Conservation (phyloP, 179 eudicot genomes). For the Drosera spatulata region DNA sequence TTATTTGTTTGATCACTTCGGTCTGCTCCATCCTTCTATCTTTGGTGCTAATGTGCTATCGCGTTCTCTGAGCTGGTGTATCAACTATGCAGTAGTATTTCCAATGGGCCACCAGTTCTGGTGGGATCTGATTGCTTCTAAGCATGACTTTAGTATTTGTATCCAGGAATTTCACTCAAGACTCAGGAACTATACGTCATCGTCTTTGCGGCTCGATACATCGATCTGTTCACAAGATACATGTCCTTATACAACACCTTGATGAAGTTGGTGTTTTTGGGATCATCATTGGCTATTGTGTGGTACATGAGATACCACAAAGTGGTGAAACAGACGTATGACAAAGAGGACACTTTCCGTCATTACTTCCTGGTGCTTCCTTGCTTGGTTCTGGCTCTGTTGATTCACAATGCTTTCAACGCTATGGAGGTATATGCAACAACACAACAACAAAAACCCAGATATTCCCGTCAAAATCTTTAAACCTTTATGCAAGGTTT, state of each 20-base stretch:
- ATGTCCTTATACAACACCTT: constrained; percentile 25
- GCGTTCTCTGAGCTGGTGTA: too few species aligned
- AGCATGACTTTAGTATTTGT: neutral
- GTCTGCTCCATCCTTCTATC: too few species aligned
- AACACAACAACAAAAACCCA: too few species aligned
- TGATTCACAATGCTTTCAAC: constrained; percentile 29
- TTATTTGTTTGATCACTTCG: too few species aligned
- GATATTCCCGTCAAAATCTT: neutral
- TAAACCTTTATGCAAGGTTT: neutral
- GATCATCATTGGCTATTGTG: constrained; percentile 23
- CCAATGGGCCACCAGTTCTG: neutral
- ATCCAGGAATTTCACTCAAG: constrained; percentile 31
- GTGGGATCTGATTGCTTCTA: constrained; percentile 1
- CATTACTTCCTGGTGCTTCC: constrained; percentile 34
- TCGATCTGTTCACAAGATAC: constrained; percentile 20
- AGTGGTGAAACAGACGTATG: constrained; percentile 49
- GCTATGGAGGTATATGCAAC: constrained; percentile 23
- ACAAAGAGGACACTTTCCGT: constrained; percentile 40
- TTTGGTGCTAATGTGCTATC: too few species aligned
- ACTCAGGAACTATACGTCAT: constrained; percentile 30
- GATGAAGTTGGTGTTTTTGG: constrained; percentile 30
- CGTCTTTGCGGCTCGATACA: constrained; percentile 27
- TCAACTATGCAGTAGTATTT: too few species aligned
- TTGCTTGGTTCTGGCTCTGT: constrained; percentile 39
- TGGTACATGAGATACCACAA: constrained; percentile 40